These are phyloP conservation scores for Xylaria polymorpha DNA, from an alignment of 2,329 filamentous ascomycete species.

Conservation along the genomic window DNA sequence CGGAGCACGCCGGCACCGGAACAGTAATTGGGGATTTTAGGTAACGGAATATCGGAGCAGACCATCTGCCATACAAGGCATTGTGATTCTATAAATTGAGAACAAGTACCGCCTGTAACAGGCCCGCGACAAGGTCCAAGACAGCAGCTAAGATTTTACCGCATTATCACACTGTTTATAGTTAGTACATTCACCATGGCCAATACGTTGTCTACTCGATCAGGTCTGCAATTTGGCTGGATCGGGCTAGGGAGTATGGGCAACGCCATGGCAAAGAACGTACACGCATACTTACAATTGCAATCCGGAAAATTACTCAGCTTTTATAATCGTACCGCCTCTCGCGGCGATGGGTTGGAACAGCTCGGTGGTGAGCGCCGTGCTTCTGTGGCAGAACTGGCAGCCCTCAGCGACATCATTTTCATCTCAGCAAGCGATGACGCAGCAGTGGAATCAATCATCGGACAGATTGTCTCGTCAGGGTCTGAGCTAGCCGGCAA, in stretches of 20 bases:
- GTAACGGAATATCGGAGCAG: not conserved
- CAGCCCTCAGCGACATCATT: conserved; percentile 50
- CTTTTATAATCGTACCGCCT: conserved; percentile 61
- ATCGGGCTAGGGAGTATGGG: conserved; percentile 65
- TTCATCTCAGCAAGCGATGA: conserved; percentile 59
- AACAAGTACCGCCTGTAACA: not conserved
- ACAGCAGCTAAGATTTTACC: not conserved
- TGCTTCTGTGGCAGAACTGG: conserved; percentile 44
- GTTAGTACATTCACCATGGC: conserved; percentile 11
- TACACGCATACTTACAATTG: conserved; percentile 56
- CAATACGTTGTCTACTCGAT: not conserved
- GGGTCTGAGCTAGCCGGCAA: conserved; percentile 51
- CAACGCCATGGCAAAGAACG: conserved; percentile 60
- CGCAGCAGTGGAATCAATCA: conserved; percentile 51
- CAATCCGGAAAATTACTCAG: conserved; percentile 46
- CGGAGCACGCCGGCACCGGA: conserved; percentile 6
- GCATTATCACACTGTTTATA: not conserved
- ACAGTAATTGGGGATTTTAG: not conserved
- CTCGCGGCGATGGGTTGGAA: conserved; percentile 53
- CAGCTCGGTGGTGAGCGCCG: conserved; percentile 47
- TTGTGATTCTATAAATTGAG: not conserved
- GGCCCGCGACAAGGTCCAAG: not conserved
- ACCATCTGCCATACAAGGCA: not conserved
- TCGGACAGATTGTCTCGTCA: conserved; percentile 44
- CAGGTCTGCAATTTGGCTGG: conserved; percentile 30